A percentile compares a stretch with the other conserved stretches of the same genome.
Evolutionary conservation across 2,329 filamentous ascomycete species (phyloP).

Genomic region (Aspergillus sp.): DNA sequence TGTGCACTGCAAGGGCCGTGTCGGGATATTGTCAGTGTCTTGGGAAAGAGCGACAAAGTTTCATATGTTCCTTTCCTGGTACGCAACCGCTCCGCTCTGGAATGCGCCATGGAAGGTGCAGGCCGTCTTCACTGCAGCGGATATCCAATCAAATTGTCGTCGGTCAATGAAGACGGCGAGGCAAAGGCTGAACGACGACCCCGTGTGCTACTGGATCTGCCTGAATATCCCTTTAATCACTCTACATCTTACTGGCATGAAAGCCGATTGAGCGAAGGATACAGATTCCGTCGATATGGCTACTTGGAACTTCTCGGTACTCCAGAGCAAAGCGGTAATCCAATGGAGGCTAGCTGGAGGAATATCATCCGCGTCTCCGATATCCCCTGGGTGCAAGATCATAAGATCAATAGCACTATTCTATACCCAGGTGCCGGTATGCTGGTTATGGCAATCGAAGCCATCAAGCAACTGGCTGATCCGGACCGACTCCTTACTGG

Average conservation of each 20-base stretch:
- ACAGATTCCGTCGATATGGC: neutral
- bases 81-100: neutral
- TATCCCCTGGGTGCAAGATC: conserved; percentile 48
- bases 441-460: conserved; percentile 22
- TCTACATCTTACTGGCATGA: conserved; percentile 13
- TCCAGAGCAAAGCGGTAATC: conserved; percentile 17
- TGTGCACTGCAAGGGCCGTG: conserved; percentile 18
- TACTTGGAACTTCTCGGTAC: conserved; percentile 20
- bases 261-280: neutral
- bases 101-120: neutral
- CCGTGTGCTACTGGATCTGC: conserved; percentile 13
- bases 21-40: conserved; percentile 9
- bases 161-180: neutral
- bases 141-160: neutral
- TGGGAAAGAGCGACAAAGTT: neutral
- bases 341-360: conserved; percentile 42
- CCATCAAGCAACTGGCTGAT: conserved; percentile 16
- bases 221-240: conserved; percentile 20
- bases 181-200: neutral
- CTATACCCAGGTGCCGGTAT: conserved; percentile 24
- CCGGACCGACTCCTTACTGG: neutral
- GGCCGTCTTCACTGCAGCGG: neutral
- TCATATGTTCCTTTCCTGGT: neutral
- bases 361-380: conserved; percentile 41
- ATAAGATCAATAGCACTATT: conserved; percentile 29